A percentile compares a stretch with the other conserved stretches of the same genome.
Conservation (phyloP, 208 protist genomes). For the Angomonas deanei region DNA sequence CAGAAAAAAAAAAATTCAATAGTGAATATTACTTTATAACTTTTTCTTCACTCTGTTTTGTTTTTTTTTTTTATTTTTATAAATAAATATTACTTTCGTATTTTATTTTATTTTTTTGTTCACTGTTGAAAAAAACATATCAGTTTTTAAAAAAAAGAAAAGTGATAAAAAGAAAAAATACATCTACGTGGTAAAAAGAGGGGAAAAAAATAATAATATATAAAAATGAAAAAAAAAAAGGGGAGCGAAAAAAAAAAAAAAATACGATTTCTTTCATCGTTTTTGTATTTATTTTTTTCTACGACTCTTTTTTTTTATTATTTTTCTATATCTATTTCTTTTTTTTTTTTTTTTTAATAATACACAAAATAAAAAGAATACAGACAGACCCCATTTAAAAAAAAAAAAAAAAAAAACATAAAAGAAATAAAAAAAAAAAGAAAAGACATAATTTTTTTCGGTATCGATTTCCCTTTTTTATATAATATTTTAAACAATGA, state of each 20-base stretch:
- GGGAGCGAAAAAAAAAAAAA: slow-evolving; percentile 4
- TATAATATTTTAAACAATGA: neutral
- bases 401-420: slow-evolving; percentile 2
- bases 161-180: neutral
- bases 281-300: slow-evolving; percentile 1
- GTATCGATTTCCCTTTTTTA: neutral
- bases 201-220: slow-evolving; percentile 10
- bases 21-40: too few relatives aligned
- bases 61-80: slow-evolving; percentile 1
- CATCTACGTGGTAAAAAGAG: slow-evolving; percentile 1
- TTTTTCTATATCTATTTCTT: neutral
- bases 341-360: slow-evolving; percentile 6
- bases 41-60: too few relatives aligned
- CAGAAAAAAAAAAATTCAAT: too few relatives aligned
- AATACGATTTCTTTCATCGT: neutral
- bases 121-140: neutral
- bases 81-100: neutral
- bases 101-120: slow-evolving; percentile 8
- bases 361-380: slow-evolving; percentile 6
- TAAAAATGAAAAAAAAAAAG: slow-evolving; percentile 13
- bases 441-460: neutral
- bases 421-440: neutral
- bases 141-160: slow-evolving; percentile 5
- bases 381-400: too few relatives aligned
- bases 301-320: neutral